Base-by-base conservation (phyloP, 2,329 filamentous ascomycete genomes). In the Xenoacremonium recifei region DNA sequence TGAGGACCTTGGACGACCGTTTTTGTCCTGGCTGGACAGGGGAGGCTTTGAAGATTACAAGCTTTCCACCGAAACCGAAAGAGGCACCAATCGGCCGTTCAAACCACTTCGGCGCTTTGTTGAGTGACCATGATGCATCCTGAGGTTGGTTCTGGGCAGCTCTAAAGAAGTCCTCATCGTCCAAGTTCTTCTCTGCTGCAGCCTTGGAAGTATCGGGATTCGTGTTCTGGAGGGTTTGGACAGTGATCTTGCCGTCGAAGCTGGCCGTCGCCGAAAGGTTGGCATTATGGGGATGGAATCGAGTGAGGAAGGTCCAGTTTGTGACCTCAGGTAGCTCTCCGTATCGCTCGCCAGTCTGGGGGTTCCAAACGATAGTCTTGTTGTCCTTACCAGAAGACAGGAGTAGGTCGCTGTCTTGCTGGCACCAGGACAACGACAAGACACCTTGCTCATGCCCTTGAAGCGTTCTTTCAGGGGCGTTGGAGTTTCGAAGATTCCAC, bases 251-350 rank as follows among this genome's bases (percentile, higher is more conserved):
- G 56, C 95, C 93, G 61, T 99, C 93, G 54, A 97, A 97, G 3
- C 92, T 95, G 9, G 95, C 93, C 15, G 93, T 97, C 15, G 95
- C 95, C 37, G 92, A 89, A 44, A 99, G 75, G 61, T 84, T 88
- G 10, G 93, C 92, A 65, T 99, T 96, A 54, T 88, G 84, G 21
- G 93, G 93, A 64, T 96, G 91, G 78, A 95, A 97, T 48, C 85
- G 81, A 5, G 93, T 96, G 62, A 92, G 84, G 73, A 99, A 99
- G 5, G 91, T 96, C 92, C 93, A 99, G 67, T 97, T 99, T n/a
- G 92, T 96, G 40, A 95, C 91, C 58, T 96, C 89, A 4, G 92
- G 91, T 61, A 97, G 92, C 67, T 97, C 92, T 51, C 95, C 93
- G 50, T 90, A 86, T 11, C 80, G 76, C 61, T 93, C 82, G 39